These are phyloP conservation scores for Musa schizocarpa DNA, from an alignment of 176 grass and related monocot species.

Conservation along the genomic window DNA sequence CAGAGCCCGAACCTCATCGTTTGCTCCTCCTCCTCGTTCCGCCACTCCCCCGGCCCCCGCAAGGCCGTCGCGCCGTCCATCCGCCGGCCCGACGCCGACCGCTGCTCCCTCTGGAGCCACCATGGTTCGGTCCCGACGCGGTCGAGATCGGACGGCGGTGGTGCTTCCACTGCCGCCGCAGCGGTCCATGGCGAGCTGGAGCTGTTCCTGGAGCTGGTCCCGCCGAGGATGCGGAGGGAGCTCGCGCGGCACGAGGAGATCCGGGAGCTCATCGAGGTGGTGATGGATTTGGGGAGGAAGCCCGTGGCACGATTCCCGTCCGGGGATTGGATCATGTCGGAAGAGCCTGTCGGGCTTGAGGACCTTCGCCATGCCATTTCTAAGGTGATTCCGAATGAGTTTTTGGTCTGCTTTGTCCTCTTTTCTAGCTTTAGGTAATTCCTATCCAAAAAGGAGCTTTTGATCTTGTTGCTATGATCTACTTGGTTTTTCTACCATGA, in stretches of 20 bases:
- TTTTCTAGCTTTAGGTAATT: constrained; percentile 33
- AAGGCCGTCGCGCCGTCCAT: constrained; percentile 49
- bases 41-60: constrained; percentile 33
- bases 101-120: constrained; percentile 35
- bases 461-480: background rate
- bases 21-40: constrained; percentile 42
- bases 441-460: background rate
- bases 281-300: constrained; percentile 82
- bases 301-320: constrained; percentile 82
- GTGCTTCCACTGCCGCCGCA: background rate
- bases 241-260: constrained; percentile 54
- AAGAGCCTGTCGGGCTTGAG: constrained; percentile 47
- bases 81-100: constrained; percentile 53
- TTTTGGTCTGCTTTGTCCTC: background rate
- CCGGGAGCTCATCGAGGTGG: constrained; percentile 80
- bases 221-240: constrained; percentile 62
- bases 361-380: constrained; percentile 79
- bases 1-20: constrained; percentile 31
- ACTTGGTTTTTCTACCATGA: no score
- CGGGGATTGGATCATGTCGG: constrained; percentile 81
- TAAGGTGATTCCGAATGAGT: constrained; percentile 33
- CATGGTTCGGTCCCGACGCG: background rate
- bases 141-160: background rate
- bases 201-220: constrained; percentile 76
- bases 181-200: constrained; percentile 43